phyloP scores from a whole-genome alignment of 768 basidiomycete genomes.

The Nevesoporus exiguus region DNA sequence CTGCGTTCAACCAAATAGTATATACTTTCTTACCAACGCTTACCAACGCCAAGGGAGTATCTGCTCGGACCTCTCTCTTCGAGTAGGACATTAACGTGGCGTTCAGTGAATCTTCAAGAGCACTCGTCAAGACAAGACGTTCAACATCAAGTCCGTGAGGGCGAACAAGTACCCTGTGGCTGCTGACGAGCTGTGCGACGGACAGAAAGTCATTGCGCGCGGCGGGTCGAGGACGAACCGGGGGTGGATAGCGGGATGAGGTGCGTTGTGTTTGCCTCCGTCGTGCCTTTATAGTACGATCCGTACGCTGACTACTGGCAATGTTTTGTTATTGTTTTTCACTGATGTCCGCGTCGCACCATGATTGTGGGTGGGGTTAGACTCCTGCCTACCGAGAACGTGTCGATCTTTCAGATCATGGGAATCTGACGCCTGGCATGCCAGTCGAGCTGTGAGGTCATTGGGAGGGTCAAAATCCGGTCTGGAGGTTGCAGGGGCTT shows the following conservation, averaged over 20 bases:
- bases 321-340: no score
- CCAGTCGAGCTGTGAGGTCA: conserved; percentile 45
- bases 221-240: conserved; percentile 50
- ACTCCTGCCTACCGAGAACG: conserved; percentile 45
- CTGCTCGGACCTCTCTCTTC: conserved; percentile 42
- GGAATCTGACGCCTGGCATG: conserved; percentile 43
- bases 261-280: conserved; percentile 30
- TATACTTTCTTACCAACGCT: conserved; percentile 49
- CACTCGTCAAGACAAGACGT: conserved; percentile 22
- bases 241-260: conserved; percentile 37
- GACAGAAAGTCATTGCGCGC: conserved; percentile 41
- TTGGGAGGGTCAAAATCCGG: conserved; percentile 51
- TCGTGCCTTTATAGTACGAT: no score
- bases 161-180: conserved; percentile 41
- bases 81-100: background rate
- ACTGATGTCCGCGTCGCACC: no score
- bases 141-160: conserved; percentile 41
- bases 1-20: conserved; percentile 29
- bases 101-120: conserved; percentile 47
- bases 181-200: conserved; percentile 33
- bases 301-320: background rate
- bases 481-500: conserved; percentile 36
- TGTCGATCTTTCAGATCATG: conserved; percentile 47
- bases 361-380: conserved; percentile 30
- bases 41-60: conserved; percentile 51